Conservation (phyloP, 2,329 filamentous ascomycete genomes). For the Pseudogymnoascus sp. region DNA sequence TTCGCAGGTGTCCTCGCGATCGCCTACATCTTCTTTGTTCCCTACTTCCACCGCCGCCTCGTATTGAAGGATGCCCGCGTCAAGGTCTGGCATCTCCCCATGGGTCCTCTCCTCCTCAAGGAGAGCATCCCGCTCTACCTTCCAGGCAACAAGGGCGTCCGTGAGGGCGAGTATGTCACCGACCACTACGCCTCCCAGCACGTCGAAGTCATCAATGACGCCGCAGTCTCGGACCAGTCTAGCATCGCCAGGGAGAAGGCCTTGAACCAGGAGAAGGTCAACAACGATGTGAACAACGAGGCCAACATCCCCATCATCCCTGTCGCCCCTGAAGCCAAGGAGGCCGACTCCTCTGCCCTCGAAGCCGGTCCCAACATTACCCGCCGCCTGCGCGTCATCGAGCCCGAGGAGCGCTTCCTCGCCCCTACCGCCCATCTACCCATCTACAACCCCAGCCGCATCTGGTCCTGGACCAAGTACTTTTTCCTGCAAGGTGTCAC, state of each 20-base stretch:
- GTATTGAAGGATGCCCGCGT: conserved; percentile 26
- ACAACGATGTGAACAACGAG: no score
- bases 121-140: conserved; percentile 15
- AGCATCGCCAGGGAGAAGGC: no score
- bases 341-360: conserved; percentile 38
- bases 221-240: no score
- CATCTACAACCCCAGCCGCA: conserved; percentile 14
- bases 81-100: conserved; percentile 25
- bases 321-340: no score
- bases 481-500: conserved; percentile 20
- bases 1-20: conserved; percentile 19
- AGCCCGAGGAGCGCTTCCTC: conserved; percentile 16
- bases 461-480: conserved; percentile 17
- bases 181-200: no score
- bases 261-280: no score
- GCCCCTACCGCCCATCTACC: conserved; percentile 16
- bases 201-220: no score
- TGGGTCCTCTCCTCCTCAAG: conserved; percentile 25
- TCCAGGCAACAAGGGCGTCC: conserved; percentile 16
- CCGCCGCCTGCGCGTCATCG: background rate
- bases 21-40: conserved; percentile 29
- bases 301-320: no score
- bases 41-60: conserved; percentile 25
- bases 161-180: conserved; percentile 20
- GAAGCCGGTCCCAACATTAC: conserved; percentile 30